Evolutionary conservation across 2,329 filamentous ascomycete species (phyloP).

Genomic region (Hypomyces rosellus): DNA sequence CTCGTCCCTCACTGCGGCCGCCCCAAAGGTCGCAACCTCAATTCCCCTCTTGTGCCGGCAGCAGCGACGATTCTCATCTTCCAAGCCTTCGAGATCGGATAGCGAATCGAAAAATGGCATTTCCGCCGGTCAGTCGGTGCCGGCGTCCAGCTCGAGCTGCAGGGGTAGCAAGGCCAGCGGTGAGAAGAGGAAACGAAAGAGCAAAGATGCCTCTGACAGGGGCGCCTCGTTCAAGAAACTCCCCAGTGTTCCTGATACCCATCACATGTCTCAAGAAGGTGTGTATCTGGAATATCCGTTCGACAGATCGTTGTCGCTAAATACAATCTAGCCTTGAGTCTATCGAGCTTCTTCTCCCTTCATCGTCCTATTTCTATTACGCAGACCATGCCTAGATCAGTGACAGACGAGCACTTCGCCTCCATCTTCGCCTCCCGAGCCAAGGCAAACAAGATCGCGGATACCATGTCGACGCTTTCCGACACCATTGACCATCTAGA

Average conservation of each 20-base stretch:
- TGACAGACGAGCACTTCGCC: constrained; percentile 71
- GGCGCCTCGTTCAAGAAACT: constrained; percentile 50
- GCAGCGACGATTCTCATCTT: constrained; percentile 54
- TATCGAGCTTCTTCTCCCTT: constrained; percentile 92
- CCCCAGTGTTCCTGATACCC: constrained; percentile 68
- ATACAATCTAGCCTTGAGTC: constrained; percentile 61
- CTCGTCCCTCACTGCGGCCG: constrained; percentile 36
- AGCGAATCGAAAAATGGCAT: constrained; percentile 47
- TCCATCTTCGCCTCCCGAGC: constrained; percentile 66
- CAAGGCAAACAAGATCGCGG: constrained; percentile 45
- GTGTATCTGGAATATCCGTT: constrained; percentile 16
- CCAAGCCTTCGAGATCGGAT: constrained; percentile 56
- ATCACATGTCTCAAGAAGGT: constrained; percentile 65
- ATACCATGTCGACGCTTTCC: constrained; percentile 62
- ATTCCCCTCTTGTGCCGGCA: constrained; percentile 34
- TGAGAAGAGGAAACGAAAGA: constrained; percentile 54
- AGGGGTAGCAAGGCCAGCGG: constrained; percentile 36
- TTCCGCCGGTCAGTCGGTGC: constrained; percentile 43
- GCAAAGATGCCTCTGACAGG: constrained; percentile 42
- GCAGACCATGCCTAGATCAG: constrained; percentile 66
- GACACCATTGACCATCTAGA: constrained; percentile 54
- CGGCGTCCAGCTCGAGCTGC: constrained; percentile 38
- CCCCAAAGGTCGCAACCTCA: constrained; percentile 33
- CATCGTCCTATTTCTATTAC: constrained; percentile 90
- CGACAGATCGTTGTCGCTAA: no score